These are phyloP conservation scores for Liquidambar formosana DNA, from an alignment of 164 flowering plant genomes.

Conservation along the genomic window DNA sequence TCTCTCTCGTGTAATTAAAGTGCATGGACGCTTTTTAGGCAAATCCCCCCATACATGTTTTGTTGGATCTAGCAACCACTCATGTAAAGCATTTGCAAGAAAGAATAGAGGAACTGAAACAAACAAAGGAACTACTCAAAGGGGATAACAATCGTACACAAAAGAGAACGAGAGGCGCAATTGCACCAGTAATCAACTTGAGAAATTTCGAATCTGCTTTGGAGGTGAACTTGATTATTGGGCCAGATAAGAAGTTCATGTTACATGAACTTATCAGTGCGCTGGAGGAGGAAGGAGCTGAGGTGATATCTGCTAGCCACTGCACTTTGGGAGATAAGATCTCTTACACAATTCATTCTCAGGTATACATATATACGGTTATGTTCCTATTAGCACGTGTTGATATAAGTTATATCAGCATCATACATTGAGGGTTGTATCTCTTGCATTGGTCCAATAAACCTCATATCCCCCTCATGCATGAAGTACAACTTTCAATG, in stretches of 20 bases:
- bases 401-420: no score
- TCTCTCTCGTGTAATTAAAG: not conserved
- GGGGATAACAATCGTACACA: not conserved
- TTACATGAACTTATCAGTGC: constrained; percentile 6
- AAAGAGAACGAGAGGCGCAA: not conserved
- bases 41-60: not conserved
- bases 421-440: no score
- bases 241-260: constrained; percentile 5
- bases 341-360: not conserved
- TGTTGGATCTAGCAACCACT: not conserved
- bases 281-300: constrained; percentile 18
- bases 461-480: no score
- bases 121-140: not conserved
- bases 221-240: constrained; percentile 1
- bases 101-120: not conserved
- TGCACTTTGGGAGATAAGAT: constrained; percentile 3
- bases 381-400: no score
- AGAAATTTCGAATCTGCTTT: not conserved
- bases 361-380: no score
- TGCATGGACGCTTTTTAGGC: not conserved
- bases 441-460: no score
- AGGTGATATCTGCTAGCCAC: not conserved
- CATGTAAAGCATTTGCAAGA: not conserved
- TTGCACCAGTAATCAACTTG: not conserved
- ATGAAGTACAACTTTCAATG: no score